These are phyloP conservation scores for Penicillium waksmanii DNA, from an alignment of 495 filamentous ascomycete species.

Conservation along the genomic window DNA sequence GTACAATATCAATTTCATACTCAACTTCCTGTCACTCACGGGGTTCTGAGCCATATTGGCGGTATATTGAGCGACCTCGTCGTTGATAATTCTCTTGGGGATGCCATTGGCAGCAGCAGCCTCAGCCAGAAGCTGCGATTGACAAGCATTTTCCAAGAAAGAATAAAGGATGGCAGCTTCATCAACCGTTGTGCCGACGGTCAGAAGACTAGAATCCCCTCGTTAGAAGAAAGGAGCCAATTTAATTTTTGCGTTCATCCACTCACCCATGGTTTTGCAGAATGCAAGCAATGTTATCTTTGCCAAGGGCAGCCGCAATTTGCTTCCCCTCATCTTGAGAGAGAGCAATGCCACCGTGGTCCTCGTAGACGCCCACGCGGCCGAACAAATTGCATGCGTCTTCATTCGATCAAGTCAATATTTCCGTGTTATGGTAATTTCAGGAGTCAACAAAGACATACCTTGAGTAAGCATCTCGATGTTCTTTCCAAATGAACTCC, in stretches of 20 bases:
- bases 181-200: conserved; percentile 65
- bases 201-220: conserved; percentile 49
- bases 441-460: conserved; percentile 8
- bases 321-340: conserved; percentile 62
- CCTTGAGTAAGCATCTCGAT: conserved; percentile 57
- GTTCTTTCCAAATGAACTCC: conserved; percentile 49
- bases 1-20: not conserved
- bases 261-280: conserved; percentile 67
- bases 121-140: conserved; percentile 67
- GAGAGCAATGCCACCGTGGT: conserved; percentile 61
- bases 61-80: conserved; percentile 44
- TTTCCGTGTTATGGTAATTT: not conserved
- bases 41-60: conserved; percentile 45
- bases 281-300: conserved; percentile 64
- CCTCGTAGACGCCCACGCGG: conserved; percentile 53
- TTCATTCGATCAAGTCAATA: conserved; percentile 16
- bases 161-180: conserved; percentile 71
- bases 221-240: conserved; percentile 4
- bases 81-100: conserved; percentile 55
- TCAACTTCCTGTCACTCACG: conserved; percentile 27
- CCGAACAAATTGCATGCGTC: conserved; percentile 64
- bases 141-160: conserved; percentile 66
- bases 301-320: conserved; percentile 62
- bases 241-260: not conserved
- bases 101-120: conserved; percentile 61